Evolutionary conservation across 306 rosid genomes (phyloP).

Genomic region (Fagus crenata): DNA sequence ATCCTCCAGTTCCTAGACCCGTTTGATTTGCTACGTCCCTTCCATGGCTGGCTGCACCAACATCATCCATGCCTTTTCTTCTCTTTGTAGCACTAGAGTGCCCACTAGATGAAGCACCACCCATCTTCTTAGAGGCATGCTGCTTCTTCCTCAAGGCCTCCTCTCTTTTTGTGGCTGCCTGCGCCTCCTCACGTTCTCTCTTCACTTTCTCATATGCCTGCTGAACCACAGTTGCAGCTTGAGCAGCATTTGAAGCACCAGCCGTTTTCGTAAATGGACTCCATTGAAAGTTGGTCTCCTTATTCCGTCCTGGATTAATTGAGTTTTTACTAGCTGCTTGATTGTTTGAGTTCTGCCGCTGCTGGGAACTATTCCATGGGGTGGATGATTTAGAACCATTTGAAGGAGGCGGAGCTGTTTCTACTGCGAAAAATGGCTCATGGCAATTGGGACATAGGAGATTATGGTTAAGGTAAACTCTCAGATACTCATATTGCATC

Average conservation of each 20-base stretch:
- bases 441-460: slow-evolving; percentile 94
- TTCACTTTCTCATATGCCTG: slow-evolving; percentile 90
- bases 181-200: slow-evolving; percentile 88
- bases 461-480: slow-evolving; percentile 82
- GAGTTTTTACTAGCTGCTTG: too few species aligned
- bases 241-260: slow-evolving; percentile 70
- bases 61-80: slow-evolving; percentile 60
- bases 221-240: slow-evolving; percentile 87
- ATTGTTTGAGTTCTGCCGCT: too few species aligned
- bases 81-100: slow-evolving; percentile 55
- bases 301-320: slow-evolving; percentile 43
- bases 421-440: too few species aligned
- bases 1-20: slow-evolving; percentile 45
- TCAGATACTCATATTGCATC: too few species aligned
- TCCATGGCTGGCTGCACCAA: slow-evolving; percentile 33
- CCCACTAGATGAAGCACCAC: slow-evolving; percentile 40
- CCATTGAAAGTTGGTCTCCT: slow-evolving; percentile 62
- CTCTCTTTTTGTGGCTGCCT: slow-evolving; percentile 66
- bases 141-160: slow-evolving; percentile 61
- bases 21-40: slow-evolving; percentile 41
- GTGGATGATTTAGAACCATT: too few species aligned
- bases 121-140: slow-evolving; percentile 49
- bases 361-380: too few species aligned
- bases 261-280: slow-evolving; percentile 65
- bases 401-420: too few species aligned